Conservation (phyloP, 306 rosid species). For the Senna siamea region DNA sequence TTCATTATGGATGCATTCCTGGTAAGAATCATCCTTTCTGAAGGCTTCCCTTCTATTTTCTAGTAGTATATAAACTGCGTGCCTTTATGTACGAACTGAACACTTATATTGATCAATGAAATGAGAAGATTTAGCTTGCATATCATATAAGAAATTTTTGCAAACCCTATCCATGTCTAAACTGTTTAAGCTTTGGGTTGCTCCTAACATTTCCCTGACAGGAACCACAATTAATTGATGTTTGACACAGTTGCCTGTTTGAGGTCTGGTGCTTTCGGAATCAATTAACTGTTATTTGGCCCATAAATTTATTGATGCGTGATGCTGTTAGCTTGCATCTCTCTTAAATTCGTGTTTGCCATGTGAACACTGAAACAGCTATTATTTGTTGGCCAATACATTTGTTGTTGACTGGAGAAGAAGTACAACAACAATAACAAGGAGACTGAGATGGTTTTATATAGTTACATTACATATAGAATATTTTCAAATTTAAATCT, state of each 20-base stretch:
- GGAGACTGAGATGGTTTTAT: too few relatives aligned
- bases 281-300: too few relatives aligned
- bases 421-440: too few relatives aligned
- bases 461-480: too few relatives aligned
- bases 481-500: too few relatives aligned
- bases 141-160: too few relatives aligned
- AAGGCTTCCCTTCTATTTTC: not conserved
- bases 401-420: too few relatives aligned
- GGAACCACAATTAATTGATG: conserved; percentile 26
- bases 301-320: too few relatives aligned
- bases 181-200: not conserved
- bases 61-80: conserved; percentile 23
- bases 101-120: conserved; percentile 13
- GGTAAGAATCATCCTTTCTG: conserved; percentile 53
- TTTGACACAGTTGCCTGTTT: conserved; percentile 5
- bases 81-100: conserved; percentile 9
- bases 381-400: too few relatives aligned
- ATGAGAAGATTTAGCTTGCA: conserved; percentile 1
- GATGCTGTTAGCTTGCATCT: too few relatives aligned
- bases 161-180: conserved; percentile 11
- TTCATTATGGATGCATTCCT: conserved; percentile 97
- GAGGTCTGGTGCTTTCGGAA: not conserved
- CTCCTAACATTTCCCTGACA: conserved; percentile 3
- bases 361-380: too few relatives aligned
- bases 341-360: too few relatives aligned